phyloP scores from a whole-genome alignment of 495 filamentous ascomycete genomes.

The Xylaria palmicola region DNA sequence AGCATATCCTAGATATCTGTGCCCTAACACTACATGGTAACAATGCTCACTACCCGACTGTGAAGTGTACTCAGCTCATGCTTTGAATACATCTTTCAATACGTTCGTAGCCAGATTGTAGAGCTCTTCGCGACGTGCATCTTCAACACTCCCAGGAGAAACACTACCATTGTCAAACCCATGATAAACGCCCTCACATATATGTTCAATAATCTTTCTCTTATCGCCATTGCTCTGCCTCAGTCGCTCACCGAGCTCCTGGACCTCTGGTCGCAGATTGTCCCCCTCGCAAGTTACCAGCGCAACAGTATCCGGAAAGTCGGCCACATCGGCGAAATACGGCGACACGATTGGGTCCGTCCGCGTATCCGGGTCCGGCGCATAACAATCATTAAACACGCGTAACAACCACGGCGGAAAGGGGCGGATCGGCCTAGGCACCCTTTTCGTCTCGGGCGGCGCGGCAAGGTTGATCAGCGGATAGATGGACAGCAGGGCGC shows the following conservation, averaged over 20 bases:
- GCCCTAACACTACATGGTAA: too few species aligned
- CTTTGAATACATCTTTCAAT: background rate
- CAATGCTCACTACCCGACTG: too few species aligned
- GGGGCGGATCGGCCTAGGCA: slow-evolving; percentile 10
- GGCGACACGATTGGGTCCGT: slow-evolving; percentile 14
- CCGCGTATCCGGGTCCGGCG: slow-evolving; percentile 7
- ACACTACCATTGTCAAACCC: slow-evolving; percentile 13
- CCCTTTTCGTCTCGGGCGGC: background rate
- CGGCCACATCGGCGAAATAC: slow-evolving; percentile 8
- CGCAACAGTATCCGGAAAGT: slow-evolving; percentile 16
- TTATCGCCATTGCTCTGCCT: background rate
- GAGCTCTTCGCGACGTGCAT: slow-evolving; percentile 4
- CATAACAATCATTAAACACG: slow-evolving; percentile 17
- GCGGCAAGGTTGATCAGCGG: slow-evolving; percentile 9
- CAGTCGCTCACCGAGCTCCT: slow-evolving; percentile 1
- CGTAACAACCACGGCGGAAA: background rate
- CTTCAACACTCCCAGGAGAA: slow-evolving; percentile 1
- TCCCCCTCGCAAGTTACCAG: slow-evolving; percentile 15
- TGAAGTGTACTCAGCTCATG: too few species aligned
- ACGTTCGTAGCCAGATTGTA: slow-evolving; percentile 6
- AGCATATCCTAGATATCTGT: too few species aligned
- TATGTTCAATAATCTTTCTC: slow-evolving; percentile 5
- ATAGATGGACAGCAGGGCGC: slow-evolving; percentile 6
- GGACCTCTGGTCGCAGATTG: slow-evolving; percentile 9
- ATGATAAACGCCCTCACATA: slow-evolving; percentile 10